Percentiles rank a stretch among this genome's conserved stretches.
Evolutionary conservation across 441 rosid species (phyloP).

Genomic region (Euphorbia celastroides): DNA sequence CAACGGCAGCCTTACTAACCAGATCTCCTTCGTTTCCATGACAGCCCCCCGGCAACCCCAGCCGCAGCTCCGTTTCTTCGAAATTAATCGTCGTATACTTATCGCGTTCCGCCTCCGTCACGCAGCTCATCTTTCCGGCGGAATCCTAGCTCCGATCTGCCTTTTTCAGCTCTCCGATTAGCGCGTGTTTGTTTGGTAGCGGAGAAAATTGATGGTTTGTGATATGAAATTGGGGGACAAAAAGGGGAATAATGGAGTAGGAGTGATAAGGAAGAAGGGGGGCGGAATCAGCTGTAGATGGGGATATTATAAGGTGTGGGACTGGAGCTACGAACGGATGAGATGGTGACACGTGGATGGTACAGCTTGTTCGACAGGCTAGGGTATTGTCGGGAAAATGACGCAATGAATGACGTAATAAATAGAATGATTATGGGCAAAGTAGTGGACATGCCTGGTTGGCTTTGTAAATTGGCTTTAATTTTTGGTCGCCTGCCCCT

Average conservation of each 20-base stretch:
- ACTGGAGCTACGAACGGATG: conserved; percentile 26
- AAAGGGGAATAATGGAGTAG: not conserved
- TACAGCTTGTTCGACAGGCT: conserved; percentile 27
- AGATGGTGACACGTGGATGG: conserved; percentile 45
- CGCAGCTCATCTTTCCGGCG: conserved; percentile 10
- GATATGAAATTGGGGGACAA: conserved; percentile 9
- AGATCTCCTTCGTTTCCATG: conserved; percentile 23
- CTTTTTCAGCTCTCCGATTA: not conserved
- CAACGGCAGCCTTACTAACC: not conserved
- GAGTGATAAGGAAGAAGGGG: conserved; percentile 3
- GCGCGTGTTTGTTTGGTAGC: not conserved
- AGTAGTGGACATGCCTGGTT: conserved; percentile 35
- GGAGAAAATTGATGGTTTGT: not conserved
- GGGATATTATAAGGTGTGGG: conserved; percentile 20
- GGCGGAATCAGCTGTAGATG: conserved; percentile 18
- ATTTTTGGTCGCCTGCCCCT: not conserved
- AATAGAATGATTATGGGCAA: conserved; percentile 30
- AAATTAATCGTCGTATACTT: conserved; percentile 51
- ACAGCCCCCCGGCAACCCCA: conserved; percentile 57
- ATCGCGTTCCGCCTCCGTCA: conserved; percentile 15
- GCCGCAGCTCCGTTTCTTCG: conserved; percentile 77
- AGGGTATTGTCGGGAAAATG: conserved; percentile 44
- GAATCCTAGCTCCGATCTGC: not conserved
- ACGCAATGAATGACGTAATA: conserved; percentile 46
- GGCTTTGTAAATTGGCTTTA: conserved; percentile 19